These are phyloP conservation scores for Noccaea caerulescens DNA, from an alignment of 345 rosid genomes.

Conservation along the genomic window DNA sequence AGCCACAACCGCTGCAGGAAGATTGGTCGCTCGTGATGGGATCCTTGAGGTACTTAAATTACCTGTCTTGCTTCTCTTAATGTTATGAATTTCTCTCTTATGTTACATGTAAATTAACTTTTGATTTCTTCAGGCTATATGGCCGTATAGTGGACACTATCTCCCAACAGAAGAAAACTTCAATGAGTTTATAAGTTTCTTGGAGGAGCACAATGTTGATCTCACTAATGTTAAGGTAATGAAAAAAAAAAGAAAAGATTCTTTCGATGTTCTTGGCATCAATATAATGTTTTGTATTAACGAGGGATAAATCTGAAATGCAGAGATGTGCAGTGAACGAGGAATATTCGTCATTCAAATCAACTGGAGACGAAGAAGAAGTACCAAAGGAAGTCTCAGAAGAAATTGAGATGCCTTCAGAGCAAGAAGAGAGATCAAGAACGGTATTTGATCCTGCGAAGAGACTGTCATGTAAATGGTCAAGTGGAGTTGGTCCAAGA, in stretches of 20 bases:
- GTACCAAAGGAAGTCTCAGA: slow-evolving; percentile 26
- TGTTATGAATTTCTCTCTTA: background rate
- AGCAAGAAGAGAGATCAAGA: slow-evolving; percentile 38
- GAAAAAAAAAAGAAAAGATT: background rate
- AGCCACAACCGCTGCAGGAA: slow-evolving; percentile 69
- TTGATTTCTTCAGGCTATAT: slow-evolving; percentile 52
- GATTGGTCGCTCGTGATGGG: slow-evolving; percentile 59
- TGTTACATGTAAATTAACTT: slow-evolving; percentile 10
- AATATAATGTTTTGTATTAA: slow-evolving; percentile 21
- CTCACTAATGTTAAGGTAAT: slow-evolving; percentile 64
- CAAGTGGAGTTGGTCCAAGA: slow-evolving; percentile 70
- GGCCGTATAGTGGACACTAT: slow-evolving; percentile 82
- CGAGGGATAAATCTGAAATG: slow-evolving; percentile 9
- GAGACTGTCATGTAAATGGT: slow-evolving; percentile 72
- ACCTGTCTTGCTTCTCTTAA: background rate
- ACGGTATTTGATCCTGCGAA: slow-evolving; percentile 46
- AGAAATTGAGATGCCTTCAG: slow-evolving; percentile 36
- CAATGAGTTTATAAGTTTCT: slow-evolving; percentile 56
- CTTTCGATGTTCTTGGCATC: slow-evolving; percentile 19
- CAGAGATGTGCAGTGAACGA: slow-evolving; percentile 66
- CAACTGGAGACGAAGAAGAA: slow-evolving; percentile 37
- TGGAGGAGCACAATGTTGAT: slow-evolving; percentile 62
- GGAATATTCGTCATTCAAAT: slow-evolving; percentile 50
- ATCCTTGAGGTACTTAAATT: slow-evolving; percentile 55
- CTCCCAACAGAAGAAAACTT: slow-evolving; percentile 73